Evolutionary conservation across 768 basidiomycete species (phyloP).

Genomic region (Suillus americanus): DNA sequence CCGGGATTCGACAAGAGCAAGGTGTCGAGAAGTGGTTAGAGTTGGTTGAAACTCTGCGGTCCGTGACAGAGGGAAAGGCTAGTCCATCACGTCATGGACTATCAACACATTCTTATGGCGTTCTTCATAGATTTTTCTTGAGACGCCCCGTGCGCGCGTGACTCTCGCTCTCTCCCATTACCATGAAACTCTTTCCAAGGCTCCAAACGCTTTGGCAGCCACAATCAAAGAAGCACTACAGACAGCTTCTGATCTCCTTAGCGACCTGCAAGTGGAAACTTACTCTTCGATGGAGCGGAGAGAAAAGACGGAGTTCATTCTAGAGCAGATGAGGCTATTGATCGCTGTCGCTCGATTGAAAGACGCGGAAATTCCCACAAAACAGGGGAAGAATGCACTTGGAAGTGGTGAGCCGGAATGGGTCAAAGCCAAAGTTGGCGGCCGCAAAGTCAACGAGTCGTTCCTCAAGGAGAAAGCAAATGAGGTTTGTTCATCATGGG

Average conservation of each 20-base stretch:
- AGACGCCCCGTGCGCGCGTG: slow-evolving; percentile 93
- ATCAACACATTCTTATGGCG: slow-evolving; percentile 2
- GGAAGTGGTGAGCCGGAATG: slow-evolving; percentile 86
- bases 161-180: slow-evolving; percentile 84
- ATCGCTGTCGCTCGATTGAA: slow-evolving; percentile 75
- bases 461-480: slow-evolving; percentile 89
- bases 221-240: slow-evolving; percentile 66
- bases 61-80: slow-evolving; percentile 96
- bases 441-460: slow-evolving; percentile 90
- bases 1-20: slow-evolving; percentile 65
- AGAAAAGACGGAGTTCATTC: slow-evolving; percentile 97
- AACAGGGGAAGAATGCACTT: slow-evolving; percentile 55
- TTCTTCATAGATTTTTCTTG: slow-evolving; percentile 84
- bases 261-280: slow-evolving; percentile 96
- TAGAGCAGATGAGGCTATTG: slow-evolving; percentile 95
- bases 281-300: slow-evolving; percentile 98
- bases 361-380: slow-evolving; percentile 60
- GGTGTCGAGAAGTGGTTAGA: slow-evolving; percentile 82
- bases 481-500: slow-evolving; percentile 52
- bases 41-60: slow-evolving; percentile 83
- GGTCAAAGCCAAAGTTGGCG: slow-evolving; percentile 89
- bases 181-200: slow-evolving; percentile 68
- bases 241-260: slow-evolving; percentile 87
- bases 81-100: slow-evolving; percentile 20
- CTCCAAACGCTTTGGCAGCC: slow-evolving; percentile 39